Evolutionary conservation across 441 rosid species (phyloP).

Genomic region (Syzygium malaccense): DNA sequence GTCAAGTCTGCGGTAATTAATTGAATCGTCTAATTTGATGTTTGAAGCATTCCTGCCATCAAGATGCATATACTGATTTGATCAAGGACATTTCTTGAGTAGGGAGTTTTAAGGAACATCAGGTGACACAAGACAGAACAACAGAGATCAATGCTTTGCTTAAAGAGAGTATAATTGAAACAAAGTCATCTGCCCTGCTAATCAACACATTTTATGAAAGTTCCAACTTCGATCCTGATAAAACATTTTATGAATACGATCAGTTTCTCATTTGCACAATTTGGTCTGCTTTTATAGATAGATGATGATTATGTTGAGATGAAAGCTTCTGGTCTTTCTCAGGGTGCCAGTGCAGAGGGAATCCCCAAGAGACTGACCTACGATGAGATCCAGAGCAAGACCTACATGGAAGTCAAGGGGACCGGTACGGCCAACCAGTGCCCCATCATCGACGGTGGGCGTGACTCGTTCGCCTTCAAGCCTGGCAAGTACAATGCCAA

Average conservation of each 20-base stretch:
- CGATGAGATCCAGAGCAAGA: slow-evolving; percentile 81
- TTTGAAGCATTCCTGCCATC: neutral
- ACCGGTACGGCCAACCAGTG: slow-evolving; percentile 88
- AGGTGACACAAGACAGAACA: no score
- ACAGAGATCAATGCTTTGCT: neutral
- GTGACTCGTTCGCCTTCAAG: slow-evolving; percentile 55
- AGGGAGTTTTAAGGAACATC: no score
- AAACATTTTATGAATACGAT: neutral
- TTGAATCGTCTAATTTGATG: neutral
- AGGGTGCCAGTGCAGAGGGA: slow-evolving; percentile 84
- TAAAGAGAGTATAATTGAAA: neutral
- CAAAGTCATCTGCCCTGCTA: neutral
- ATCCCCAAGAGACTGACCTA: slow-evolving; percentile 74
- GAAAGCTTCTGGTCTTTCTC: neutral
- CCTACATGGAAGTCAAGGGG: slow-evolving; percentile 84
- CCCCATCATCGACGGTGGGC: slow-evolving; percentile 72
- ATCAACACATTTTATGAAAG: neutral
- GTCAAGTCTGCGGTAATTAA: neutral
- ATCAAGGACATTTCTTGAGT: neutral
- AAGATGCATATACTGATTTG: neutral
- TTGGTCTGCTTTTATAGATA: neutral
- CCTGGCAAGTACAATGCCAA: slow-evolving; percentile 73
- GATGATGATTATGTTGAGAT: neutral
- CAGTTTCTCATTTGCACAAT: neutral
- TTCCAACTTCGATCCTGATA: neutral